These are phyloP conservation scores for Platanthera zijinensis DNA, from an alignment of 106 monocot genomes.

Conservation along the genomic window DNA sequence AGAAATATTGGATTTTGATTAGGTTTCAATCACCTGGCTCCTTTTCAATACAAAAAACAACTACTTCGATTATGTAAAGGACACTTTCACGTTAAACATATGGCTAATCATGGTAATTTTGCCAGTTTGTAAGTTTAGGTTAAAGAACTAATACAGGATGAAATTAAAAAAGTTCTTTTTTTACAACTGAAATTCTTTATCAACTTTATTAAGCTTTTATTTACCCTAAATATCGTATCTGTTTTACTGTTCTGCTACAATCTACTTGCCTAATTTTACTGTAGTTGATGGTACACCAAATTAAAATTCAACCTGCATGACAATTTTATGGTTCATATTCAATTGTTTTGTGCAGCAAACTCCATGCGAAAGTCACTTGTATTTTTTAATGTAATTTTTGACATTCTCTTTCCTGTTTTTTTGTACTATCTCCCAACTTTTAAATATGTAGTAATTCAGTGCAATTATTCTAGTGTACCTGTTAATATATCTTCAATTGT, in stretches of 20 bases:
- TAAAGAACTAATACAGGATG: background rate
- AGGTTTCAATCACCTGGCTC: background rate
- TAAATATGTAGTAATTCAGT: slow-evolving; percentile 69
- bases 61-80: background rate
- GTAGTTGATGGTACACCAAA: background rate
- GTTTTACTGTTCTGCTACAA: background rate
- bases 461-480: too few species aligned
- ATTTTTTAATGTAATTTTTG: background rate
- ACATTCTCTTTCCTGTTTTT: background rate
- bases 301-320: background rate
- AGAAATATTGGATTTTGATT: background rate
- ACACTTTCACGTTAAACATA: background rate
- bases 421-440: background rate
- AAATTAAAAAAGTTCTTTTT: background rate
- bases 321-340: background rate
- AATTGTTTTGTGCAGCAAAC: background rate
- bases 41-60: background rate
- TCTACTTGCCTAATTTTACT: background rate
- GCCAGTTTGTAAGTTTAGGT: background rate
- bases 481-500: too few species aligned
- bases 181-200: background rate
- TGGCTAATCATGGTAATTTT: background rate
- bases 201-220: background rate
- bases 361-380: background rate
- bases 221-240: background rate